These are phyloP conservation scores for Astraeus odoratus DNA, from an alignment of 768 basidiomycete genomes.

Conservation along the genomic window DNA sequence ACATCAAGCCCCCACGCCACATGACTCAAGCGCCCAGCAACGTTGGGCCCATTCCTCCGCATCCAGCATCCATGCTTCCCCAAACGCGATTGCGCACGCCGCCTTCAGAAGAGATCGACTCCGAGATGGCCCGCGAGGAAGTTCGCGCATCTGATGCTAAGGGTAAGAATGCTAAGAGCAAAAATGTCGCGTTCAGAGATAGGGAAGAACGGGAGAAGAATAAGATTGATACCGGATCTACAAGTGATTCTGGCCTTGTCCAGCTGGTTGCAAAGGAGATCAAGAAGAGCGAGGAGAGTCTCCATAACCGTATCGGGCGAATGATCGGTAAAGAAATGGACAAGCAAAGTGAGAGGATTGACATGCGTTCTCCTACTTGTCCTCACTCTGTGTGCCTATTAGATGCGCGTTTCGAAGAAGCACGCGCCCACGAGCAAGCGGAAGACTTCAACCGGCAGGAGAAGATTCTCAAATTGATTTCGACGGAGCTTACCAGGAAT, in stretches of 20 bases:
- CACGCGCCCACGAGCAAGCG: conserved; percentile 67
- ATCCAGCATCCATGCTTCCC: conserved; percentile 18
- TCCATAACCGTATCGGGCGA: conserved; percentile 71
- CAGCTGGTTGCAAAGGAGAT: conserved; percentile 69
- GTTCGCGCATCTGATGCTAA: conserved; percentile 43
- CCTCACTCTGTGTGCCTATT: conserved; percentile 7
- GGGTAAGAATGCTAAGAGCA: conserved; percentile 42
- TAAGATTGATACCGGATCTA: conserved; percentile 21
- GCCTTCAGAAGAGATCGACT: conserved; percentile 69
- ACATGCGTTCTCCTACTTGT: conserved; percentile 1
- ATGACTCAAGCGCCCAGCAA: conserved; percentile 23
- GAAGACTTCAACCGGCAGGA: conserved; percentile 83
- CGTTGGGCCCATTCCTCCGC: conserved; percentile 12
- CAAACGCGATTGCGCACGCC: conserved; percentile 55
- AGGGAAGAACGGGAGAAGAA: conserved; percentile 41
- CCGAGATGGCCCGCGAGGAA: conserved; percentile 57
- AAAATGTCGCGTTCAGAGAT: conserved; percentile 59
- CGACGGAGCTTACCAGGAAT: conserved; percentile 78
- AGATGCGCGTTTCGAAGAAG: conserved; percentile 85
- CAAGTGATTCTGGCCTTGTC: conserved; percentile 50
- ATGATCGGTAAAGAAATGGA: conserved; percentile 84
- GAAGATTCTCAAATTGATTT: conserved; percentile 84
- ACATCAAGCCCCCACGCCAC: conserved; percentile 20
- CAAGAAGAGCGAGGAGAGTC: conserved; percentile 72
- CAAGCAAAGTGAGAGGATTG: conserved; percentile 64